Conservation (phyloP, 441 rosid species). For the Bruguiera hainesii region DNA sequence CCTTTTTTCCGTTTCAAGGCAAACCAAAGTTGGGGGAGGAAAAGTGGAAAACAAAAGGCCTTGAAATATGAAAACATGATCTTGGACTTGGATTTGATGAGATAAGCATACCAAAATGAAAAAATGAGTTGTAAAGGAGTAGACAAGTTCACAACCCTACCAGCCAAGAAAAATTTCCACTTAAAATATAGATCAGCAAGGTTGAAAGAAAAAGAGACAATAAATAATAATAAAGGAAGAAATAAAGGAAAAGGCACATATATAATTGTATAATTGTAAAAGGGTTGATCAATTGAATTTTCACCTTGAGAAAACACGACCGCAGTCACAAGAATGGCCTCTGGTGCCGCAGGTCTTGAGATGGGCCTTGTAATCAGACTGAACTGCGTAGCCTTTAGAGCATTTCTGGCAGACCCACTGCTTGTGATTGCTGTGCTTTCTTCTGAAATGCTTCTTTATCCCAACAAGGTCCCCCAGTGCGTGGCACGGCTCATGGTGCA, state of each 20-base stretch:
- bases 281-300: neutral
- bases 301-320: constrained; percentile 88
- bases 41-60: neutral
- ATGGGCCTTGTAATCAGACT: constrained; percentile 95
- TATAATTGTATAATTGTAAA: neutral
- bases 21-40: neutral
- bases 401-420: constrained; percentile 93
- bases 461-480: constrained; percentile 97
- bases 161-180: neutral
- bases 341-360: constrained; percentile 95
- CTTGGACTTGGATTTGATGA: neutral
- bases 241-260: neutral
- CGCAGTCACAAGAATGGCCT: constrained; percentile 97
- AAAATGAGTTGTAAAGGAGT: neutral
- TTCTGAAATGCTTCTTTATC: constrained; percentile 80
- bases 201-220: neutral
- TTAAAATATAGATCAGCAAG: neutral
- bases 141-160: neutral
- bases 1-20: neutral
- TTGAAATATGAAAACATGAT: neutral
- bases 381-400: constrained; percentile 91
- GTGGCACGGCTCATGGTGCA: constrained; percentile 89
- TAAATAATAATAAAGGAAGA: neutral
- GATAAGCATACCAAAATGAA: neutral
- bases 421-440: constrained; percentile 85